Evolutionary conservation across 2,329 filamentous ascomycete genomes (phyloP).

Genomic region (Pezicula neosporulosa): DNA sequence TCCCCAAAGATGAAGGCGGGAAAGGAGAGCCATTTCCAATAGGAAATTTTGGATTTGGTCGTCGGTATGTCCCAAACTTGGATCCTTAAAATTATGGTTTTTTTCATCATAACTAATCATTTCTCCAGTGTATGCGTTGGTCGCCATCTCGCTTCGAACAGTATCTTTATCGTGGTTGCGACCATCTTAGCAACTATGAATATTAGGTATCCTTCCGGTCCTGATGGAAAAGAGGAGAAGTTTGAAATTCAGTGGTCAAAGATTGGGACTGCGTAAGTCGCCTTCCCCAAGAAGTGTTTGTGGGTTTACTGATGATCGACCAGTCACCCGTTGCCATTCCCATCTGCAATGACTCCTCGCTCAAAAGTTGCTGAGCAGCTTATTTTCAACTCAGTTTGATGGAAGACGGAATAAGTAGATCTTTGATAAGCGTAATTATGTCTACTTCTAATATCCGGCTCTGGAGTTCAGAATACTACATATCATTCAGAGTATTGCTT

Average conservation of each 20-base stretch:
- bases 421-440: no score
- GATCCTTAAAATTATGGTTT: not conserved
- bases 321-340: not conserved
- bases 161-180: no score
- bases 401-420: no score
- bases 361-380: not conserved
- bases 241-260: not conserved
- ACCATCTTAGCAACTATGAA: no score
- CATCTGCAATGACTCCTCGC: not conserved
- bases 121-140: not conserved
- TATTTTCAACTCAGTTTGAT: no score
- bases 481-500: no score
- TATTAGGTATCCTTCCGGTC: no score
- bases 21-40: not conserved
- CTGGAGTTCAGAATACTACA: no score
- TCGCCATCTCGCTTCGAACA: not conserved
- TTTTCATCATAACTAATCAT: not conserved
- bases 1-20: conserved; percentile 24
- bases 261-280: not conserved
- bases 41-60: not conserved
- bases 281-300: not conserved
- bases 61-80: not conserved
- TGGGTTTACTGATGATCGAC: not conserved
- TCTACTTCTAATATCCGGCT: no score
- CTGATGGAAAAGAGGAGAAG: not conserved